Conservation (phyloP, 2,329 filamentous ascomycete species). For the Penicillium sp. region DNA sequence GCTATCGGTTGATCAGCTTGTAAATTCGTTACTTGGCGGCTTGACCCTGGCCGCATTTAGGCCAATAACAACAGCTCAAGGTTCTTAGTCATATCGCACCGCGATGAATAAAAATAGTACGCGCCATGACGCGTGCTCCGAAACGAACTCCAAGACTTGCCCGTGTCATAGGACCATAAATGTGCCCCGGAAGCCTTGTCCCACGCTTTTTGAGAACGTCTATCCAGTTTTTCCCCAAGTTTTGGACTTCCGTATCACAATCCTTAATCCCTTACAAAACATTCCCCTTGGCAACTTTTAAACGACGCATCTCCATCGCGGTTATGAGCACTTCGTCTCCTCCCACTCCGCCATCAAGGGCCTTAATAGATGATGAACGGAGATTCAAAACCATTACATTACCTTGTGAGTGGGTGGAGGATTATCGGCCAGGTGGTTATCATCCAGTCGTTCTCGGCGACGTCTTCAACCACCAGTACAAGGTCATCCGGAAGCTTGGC, state of each 20-base stretch:
- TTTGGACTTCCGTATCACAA: conserved; percentile 6
- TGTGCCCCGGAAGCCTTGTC: background rate
- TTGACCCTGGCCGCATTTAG: background rate
- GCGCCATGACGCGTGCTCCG: background rate
- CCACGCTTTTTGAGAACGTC: background rate
- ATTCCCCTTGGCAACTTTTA: background rate
- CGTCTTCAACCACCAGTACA: conserved; percentile 43
- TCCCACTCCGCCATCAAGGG: conserved; percentile 17
- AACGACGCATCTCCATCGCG: conserved; percentile 7
- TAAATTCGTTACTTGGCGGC: background rate
- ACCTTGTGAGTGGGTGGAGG: conserved; percentile 26
- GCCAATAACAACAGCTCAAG: background rate
- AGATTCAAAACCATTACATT: conserved; percentile 22
- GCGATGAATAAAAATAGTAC: background rate
- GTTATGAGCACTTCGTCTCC: conserved; percentile 17
- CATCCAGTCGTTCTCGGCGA: conserved; percentile 48
- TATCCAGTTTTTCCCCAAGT: background rate
- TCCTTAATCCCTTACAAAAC: background rate
- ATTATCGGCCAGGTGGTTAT: conserved; percentile 43
- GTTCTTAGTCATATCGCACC: background rate
- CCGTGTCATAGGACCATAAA: background rate
- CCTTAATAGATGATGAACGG: conserved; percentile 9
- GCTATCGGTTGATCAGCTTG: background rate
- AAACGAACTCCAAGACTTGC: background rate
- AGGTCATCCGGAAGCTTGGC: conserved; percentile 48